phyloP scores from a whole-genome alignment of 148 eudicot species.

The Drosera capensis region DNA sequence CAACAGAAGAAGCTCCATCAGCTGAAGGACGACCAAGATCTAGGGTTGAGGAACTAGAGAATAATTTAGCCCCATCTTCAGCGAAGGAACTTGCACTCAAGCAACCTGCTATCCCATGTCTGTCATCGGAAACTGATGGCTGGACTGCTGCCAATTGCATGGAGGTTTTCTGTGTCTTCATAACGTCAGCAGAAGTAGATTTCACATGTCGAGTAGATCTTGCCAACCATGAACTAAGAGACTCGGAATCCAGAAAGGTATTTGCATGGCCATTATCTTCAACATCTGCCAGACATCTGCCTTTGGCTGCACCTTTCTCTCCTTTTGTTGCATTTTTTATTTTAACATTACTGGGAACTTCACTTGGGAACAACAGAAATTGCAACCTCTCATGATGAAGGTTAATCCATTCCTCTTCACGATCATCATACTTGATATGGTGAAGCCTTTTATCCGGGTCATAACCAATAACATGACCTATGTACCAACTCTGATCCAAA shows the following conservation, averaged over 20 bases:
- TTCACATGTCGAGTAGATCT: conserved; percentile 40
- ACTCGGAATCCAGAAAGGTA: conserved; percentile 57
- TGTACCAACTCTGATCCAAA: conserved; percentile 82
- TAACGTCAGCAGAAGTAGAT: conserved; percentile 22
- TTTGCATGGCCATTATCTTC: conserved; percentile 20
- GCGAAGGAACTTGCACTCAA: conserved; percentile 19
- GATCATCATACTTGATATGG: conserved; percentile 83
- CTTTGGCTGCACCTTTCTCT: conserved; percentile 10
- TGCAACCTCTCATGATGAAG: conserved; percentile 71
- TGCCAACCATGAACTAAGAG: conserved; percentile 73
- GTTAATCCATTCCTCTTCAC: conserved; percentile 83
- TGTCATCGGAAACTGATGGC: conserved; percentile 20
- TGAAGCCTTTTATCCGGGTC: conserved; percentile 52
- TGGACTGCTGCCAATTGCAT: conserved; percentile 9
- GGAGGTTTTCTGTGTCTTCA: conserved; percentile 34
- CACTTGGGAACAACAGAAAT: conserved; percentile 71
- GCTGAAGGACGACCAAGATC: conserved; percentile 13
- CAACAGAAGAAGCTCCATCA: conserved; percentile 12
- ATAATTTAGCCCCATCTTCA: conserved; percentile 11
- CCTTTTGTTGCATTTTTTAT: conserved; percentile 12
- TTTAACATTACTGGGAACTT: conserved; percentile 40
- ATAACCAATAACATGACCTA: conserved; percentile 65
- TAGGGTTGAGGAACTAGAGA: conserved; percentile 12
- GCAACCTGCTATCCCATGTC: conserved; percentile 12
- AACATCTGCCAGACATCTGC: conserved; percentile 6